Evolutionary conservation across 2,329 filamentous ascomycete species (phyloP), one percentile per base, ranked within the genome.

Genomic region (Arthrobotrys sphaeroides): DNA sequence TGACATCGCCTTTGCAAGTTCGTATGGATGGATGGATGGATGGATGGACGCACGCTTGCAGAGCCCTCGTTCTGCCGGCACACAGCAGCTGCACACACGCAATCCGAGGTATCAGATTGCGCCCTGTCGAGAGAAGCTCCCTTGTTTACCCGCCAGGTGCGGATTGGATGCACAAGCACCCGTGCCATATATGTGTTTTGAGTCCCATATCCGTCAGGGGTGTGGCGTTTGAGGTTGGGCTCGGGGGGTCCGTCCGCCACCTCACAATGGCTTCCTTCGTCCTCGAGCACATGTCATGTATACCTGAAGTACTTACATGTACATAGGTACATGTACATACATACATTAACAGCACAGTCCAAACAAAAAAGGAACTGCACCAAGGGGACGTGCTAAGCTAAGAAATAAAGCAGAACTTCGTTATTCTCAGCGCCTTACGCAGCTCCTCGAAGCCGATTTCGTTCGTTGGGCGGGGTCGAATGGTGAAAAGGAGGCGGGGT

Each of bases 221-320:
- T 67, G 70, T 74, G 70, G 70, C 70, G 70, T 74, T 74, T 74
- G 70, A 74, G 18, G 55, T 74, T 74, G 36, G 45, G 26, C 28
- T 45, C 45, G 62, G 36, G 60, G 43, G 70, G 70, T 62, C 70
- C 70, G 70, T 74, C 62, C 70, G 70, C 57, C 70, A 72, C 66
- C 51, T 53, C 33, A 22, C 61, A 65, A 42, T 42, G 38, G 47
- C 51, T 24, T n/a, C n/a, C n/a, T n/a, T n/a, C n/a, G n/a, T n/a
- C n/a, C n/a, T n/a, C n/a, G n/a, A n/a, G n/a, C n/a, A n/a, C n/a
- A n/a, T n/a, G n/a, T n/a, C n/a, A 33, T 33, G 31, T 33, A 33
- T 7, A 7, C 12, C 7, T 12, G 12, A 9, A 33, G 7, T 33
- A 33, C 31, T 3, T 33, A 9, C 45, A 28, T 53, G 20, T 7